Conservation (phyloP, 176 grass and related monocot species). For the Zoysia pacifica region DNA sequence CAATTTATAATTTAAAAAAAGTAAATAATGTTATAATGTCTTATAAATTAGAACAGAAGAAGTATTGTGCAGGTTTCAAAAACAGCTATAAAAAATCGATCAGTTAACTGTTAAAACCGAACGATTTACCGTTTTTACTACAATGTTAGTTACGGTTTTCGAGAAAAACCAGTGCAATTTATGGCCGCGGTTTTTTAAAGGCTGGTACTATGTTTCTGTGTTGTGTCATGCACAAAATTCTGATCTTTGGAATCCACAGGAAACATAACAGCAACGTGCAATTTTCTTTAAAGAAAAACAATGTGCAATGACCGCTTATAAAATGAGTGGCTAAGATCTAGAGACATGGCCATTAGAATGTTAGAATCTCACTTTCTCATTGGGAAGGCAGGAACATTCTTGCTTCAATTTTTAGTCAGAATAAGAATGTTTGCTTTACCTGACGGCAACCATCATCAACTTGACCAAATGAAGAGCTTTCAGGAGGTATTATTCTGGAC, state of each 20-base stretch:
- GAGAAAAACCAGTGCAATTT: too few relatives aligned
- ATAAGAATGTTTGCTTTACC: not conserved
- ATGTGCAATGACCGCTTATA: not conserved
- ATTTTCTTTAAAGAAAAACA: not conserved
- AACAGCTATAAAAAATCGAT: too few relatives aligned
- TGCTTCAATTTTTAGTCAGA: not conserved
- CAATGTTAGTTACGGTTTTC: too few relatives aligned
- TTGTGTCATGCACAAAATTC: not conserved
- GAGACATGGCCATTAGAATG: not conserved
- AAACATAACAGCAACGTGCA: not conserved
- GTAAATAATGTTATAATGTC: too few relatives aligned
- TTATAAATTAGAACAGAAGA: too few relatives aligned
- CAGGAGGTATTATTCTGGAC: not conserved
- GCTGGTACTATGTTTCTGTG: too few relatives aligned
- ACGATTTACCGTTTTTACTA: too few relatives aligned
- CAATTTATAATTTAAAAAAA: too few relatives aligned
- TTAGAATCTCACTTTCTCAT: slow-evolving; percentile 13
- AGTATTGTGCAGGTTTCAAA: too few relatives aligned
- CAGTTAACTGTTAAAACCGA: too few relatives aligned
- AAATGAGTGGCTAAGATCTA: not conserved
- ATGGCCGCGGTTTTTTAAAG: too few relatives aligned
- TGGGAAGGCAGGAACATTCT: slow-evolving; percentile 29
- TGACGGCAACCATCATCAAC: not conserved
- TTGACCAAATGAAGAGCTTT: not conserved
- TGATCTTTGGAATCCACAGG: too few relatives aligned